Conservation (phyloP, 495 filamentous ascomycete genomes). For the Neurospora tetraspora region DNA sequence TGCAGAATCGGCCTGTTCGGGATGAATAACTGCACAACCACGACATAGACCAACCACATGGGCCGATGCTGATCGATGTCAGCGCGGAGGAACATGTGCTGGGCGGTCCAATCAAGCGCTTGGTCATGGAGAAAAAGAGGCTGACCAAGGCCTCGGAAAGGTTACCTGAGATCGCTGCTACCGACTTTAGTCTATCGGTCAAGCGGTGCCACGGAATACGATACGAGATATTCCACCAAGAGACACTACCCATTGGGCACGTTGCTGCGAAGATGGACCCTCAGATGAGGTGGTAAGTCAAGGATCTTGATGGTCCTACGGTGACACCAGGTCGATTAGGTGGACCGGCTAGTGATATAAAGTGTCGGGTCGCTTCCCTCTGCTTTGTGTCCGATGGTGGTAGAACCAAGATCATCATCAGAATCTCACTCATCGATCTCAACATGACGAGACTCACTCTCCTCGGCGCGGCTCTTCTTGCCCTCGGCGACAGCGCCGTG, state of each 20-base stretch:
- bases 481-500: conserved; percentile 4
- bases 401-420: background rate
- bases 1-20: background rate
- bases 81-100: background rate
- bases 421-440: background rate
- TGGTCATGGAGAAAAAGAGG: background rate
- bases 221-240: background rate
- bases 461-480: conserved; percentile 10
- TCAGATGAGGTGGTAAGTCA: background rate
- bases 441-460: conserved; percentile 12
- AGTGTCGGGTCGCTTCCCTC: background rate
- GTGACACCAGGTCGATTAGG: background rate
- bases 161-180: background rate
- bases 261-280: background rate
- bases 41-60: background rate
- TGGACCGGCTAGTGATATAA: background rate
- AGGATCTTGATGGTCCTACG: background rate
- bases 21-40: background rate
- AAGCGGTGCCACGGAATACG: background rate
- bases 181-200: background rate
- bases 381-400: background rate
- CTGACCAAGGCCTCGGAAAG: background rate
- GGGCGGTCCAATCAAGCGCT: background rate
- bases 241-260: background rate
- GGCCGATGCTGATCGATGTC: background rate